A percentile compares a stretch with the other conserved stretches of the same genome.
These are phyloP conservation scores for Mortierella claussenii DNA, from an alignment of 192 early-diverging fungal genomes.

Conservation along the genomic window DNA sequence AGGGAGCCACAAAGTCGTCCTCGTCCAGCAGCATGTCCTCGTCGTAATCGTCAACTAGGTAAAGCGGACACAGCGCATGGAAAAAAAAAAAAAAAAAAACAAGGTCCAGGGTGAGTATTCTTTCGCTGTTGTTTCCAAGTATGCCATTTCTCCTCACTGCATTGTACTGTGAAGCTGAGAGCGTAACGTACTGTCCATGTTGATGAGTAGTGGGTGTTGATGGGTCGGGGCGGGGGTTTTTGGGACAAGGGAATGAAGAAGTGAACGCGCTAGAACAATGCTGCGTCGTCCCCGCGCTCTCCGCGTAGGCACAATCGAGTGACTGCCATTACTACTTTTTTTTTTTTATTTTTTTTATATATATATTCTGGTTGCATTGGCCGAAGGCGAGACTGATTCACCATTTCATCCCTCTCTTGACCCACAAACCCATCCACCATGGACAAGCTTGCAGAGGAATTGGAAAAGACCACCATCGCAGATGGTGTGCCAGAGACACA, in stretches of 20 bases:
- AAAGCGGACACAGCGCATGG: not conserved
- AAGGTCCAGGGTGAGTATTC: not conserved
- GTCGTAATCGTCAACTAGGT: constrained; percentile 34
- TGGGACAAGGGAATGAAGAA: not conserved
- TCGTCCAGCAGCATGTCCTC: constrained; percentile 48
- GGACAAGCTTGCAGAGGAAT: constrained; percentile 19
- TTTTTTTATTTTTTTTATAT: not conserved
- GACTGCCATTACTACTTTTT: no score
- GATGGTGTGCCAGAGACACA: not conserved
- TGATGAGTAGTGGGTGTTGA: not conserved
- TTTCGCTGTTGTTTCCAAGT: no score
- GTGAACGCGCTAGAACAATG: not conserved
- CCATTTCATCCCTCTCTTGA: no score
- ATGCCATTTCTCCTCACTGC: no score
- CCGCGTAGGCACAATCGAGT: no score
- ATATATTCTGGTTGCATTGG: not conserved
- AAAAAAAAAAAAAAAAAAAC: not conserved
- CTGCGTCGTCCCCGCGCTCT: no score
- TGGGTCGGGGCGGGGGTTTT: not conserved
- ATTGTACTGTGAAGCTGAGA: no score
- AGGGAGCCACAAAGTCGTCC: constrained; percentile 33
- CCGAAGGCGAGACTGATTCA: no score
- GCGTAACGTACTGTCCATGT: constrained; percentile 39
- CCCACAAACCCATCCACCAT: not conserved
- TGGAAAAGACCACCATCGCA: constrained; percentile 5